These are phyloP conservation scores for Fusarium newnesense DNA, from an alignment of 2,329 filamentous ascomycete genomes.

Conservation along the genomic window DNA sequence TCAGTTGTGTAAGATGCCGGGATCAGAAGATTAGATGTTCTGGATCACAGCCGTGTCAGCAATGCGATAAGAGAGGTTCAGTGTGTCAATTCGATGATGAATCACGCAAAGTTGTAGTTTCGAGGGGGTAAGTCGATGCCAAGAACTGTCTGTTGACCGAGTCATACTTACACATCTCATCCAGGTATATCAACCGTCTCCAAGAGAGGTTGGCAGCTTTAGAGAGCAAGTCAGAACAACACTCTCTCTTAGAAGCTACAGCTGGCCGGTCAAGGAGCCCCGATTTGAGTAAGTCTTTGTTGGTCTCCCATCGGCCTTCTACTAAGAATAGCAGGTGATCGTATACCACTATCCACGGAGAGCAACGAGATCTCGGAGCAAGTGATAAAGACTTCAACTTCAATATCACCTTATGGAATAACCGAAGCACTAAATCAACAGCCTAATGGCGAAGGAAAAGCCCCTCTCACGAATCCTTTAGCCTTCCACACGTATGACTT, in stretches of 20 bases:
- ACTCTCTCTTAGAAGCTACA: neutral
- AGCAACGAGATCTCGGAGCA: neutral
- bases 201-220: conserved; percentile 24
- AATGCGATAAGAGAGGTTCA: conserved; percentile 27
- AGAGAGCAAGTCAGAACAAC: conserved; percentile 2
- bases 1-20: conserved; percentile 32
- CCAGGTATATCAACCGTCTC: conserved; percentile 28
- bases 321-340: neutral
- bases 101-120: conserved; percentile 31
- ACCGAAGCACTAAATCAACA: neutral
- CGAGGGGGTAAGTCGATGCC: conserved; percentile 9
- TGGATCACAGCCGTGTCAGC: conserved; percentile 26
- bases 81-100: conserved; percentile 28
- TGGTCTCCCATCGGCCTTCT: rapidly evolving
- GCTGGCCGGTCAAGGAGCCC: neutral
- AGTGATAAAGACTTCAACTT: neutral
- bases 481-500: conserved; percentile 37
- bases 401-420: neutral
- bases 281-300: neutral
- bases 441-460: conserved; percentile 3
- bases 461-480: conserved; percentile 31
- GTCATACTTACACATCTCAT: neutral
- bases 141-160: too few species aligned
- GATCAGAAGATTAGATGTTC: conserved; percentile 37
- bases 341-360: neutral